Evolutionary conservation across 139 green algal genomes (phyloP), one percentile per base, ranked within the genome.

Genomic region (Tetradesmus lagerheimii): DNA sequence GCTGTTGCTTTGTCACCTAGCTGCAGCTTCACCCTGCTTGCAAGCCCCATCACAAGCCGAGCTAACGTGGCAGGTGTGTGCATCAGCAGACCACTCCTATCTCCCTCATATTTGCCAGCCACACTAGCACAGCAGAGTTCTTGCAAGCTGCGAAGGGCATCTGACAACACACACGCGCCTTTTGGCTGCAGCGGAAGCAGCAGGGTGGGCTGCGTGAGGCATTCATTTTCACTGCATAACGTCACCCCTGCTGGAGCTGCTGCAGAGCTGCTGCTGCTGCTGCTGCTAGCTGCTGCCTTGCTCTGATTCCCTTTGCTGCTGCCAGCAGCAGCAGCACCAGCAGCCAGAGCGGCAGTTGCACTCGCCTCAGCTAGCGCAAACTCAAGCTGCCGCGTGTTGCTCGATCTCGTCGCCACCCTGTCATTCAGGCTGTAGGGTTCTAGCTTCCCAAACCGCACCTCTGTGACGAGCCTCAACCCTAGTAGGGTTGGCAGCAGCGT

Each of bases 1-100:
- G 80, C 80, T 75, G n/a, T 14, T 86, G 80, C 18, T 20, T 23
- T 53, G 23, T n/a, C 77, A 37, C 25, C 18, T 4, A 62, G 29
- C 79, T 85, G 41, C 79, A 50, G 81, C 81, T 87, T 50, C 41
- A 84, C 29, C 25, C 76, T 50, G 78, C 41, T 20, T 64, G 78
- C 25, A 27, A 57, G 15, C 1, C n/a, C 38, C 4, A 27, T 27
- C 27, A 84, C 39, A 25, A 84, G 78, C 39, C 78, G 18, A 9
- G 41, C 78, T 27, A 84, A 41, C 15, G 78, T 64, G 1, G 41
- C 78, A 39, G 78, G 27, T 5, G 78, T 84, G 9, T 84, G 78
- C 78, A 84, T 23, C 20, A 84, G 1, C 23, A 84, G 39, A 41
- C 39, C 41, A 41, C 78, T 84, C 27, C 38, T 64, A 66, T 64